A percentile compares a stretch with the other conserved stretches of the same genome.
Evolutionary conservation across 768 basidiomycete species (phyloP).

Genomic region (Boletus subparvulus): DNA sequence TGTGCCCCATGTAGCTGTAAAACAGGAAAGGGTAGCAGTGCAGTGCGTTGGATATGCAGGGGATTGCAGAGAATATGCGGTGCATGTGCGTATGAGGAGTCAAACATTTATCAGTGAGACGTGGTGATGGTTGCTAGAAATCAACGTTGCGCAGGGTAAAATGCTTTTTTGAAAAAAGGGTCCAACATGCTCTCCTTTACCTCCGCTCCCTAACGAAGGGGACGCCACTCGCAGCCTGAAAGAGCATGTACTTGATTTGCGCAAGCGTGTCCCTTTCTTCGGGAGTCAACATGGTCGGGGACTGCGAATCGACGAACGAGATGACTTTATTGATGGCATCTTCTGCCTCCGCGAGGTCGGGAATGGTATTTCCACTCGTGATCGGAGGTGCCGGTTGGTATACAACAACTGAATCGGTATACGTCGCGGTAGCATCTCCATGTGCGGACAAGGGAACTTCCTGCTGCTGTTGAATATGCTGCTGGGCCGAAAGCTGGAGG

Average conservation of each 20-base stretch:
- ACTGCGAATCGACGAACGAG: slow-evolving; percentile 47
- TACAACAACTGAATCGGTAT: slow-evolving; percentile 30
- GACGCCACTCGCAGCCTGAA: slow-evolving; percentile 44
- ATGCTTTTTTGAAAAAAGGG: slow-evolving; percentile 20
- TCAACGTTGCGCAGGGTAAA: slow-evolving; percentile 11
- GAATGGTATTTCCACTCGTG: slow-evolving; percentile 33
- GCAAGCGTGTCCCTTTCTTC: slow-evolving; percentile 43
- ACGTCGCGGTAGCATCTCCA: slow-evolving; percentile 22
- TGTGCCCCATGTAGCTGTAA: slow-evolving; percentile 16
- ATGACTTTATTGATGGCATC: slow-evolving; percentile 55
- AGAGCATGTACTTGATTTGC: slow-evolving; percentile 52
- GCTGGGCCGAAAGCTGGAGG: slow-evolving; percentile 31
- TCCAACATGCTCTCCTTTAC: slow-evolving; percentile 12
- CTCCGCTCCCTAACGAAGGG: slow-evolving; percentile 36
- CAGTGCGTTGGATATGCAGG: slow-evolving; percentile 26
- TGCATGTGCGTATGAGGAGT: slow-evolving; percentile 22
- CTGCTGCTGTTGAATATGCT: slow-evolving; percentile 31
- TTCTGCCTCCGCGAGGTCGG: slow-evolving; percentile 51
- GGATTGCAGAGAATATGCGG: slow-evolving; percentile 16
- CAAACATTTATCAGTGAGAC: slow-evolving; percentile 23
- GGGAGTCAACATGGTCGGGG: slow-evolving; percentile 28
- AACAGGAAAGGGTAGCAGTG: slow-evolving; percentile 17
- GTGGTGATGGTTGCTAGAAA: slow-evolving; percentile 11
- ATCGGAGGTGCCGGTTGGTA: slow-evolving; percentile 35
- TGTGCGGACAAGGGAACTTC: slow-evolving; percentile 31